Conservation (phyloP, 176 grass and related monocot genomes). For the Oryza glumipatula region DNA sequence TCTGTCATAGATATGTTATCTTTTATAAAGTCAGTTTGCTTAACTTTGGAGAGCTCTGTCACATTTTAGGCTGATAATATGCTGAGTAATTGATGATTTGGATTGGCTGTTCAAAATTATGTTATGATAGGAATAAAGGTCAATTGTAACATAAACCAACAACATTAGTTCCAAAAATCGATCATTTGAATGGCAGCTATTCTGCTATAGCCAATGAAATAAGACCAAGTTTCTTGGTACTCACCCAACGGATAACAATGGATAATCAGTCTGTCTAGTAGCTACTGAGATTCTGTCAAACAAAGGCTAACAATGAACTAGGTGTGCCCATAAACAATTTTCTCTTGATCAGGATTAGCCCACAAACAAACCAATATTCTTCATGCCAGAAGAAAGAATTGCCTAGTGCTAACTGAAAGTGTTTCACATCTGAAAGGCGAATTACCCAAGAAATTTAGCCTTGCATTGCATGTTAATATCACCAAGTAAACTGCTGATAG, state of each 20-base stretch:
- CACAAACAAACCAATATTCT: neutral
- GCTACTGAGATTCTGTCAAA: neutral
- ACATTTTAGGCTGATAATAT: conserved; percentile 17
- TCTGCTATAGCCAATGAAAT: neutral
- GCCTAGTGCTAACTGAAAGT: neutral
- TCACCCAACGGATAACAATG: neutral
- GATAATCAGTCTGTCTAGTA: neutral
- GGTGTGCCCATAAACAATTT: neutral
- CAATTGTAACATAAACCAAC: neutral
- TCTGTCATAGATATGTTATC: neutral
- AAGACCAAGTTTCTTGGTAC: neutral
- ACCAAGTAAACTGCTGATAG: neutral
- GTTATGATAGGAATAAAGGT: neutral
- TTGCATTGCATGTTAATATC: neutral
- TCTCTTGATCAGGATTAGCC: neutral
- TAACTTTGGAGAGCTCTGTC: neutral
- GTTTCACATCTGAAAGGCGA: neutral
- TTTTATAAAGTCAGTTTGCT: neutral
- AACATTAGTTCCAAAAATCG: neutral
- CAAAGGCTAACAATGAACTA: neutral
- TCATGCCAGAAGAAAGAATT: neutral
- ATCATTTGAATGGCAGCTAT: neutral
- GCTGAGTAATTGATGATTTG: neutral
- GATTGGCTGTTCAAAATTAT: neutral
- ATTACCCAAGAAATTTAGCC: neutral